phyloP scores from a whole-genome alignment of 73 alveolate genomes.

The Symbiodinium natans region DNA sequence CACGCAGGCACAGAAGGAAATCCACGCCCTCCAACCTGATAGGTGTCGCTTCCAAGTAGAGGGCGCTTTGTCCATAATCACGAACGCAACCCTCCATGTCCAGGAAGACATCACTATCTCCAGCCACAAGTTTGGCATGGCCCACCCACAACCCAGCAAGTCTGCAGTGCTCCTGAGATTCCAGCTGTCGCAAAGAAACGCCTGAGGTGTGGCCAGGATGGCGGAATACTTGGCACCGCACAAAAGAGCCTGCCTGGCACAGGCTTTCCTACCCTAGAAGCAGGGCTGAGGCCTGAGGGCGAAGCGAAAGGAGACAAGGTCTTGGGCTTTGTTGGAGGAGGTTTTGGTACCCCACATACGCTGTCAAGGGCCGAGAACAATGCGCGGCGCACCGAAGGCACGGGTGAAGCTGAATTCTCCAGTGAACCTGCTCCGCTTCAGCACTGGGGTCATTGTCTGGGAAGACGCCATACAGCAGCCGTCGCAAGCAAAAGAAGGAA shows the following conservation, averaged over 20 bases:
- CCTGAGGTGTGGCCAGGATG: background rate
- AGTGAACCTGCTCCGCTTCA: background rate
- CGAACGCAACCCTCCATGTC: background rate
- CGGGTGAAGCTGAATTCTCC: background rate
- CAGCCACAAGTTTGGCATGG: background rate
- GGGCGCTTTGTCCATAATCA: background rate
- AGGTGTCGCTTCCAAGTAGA: background rate
- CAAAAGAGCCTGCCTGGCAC: background rate
- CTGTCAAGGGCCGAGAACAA: background rate
- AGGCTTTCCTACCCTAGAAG: background rate
- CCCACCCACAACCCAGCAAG: background rate
- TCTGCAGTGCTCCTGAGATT: background rate
- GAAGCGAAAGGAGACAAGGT: background rate
- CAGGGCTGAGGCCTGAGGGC: background rate
- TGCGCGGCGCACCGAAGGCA: background rate
- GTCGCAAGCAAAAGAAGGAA: background rate
- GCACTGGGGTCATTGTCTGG: background rate
- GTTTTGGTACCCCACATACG: background rate
- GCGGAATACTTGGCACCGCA: background rate
- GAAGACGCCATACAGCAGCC: slow-evolving; percentile 20
- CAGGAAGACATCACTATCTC: background rate
- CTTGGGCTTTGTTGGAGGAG: background rate
- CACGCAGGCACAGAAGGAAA: background rate
- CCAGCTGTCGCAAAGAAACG: background rate
- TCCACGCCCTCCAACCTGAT: background rate